These are phyloP conservation scores for Neospora caninum DNA, from an alignment of 169 alveolate species.

Conservation along the genomic window DNA sequence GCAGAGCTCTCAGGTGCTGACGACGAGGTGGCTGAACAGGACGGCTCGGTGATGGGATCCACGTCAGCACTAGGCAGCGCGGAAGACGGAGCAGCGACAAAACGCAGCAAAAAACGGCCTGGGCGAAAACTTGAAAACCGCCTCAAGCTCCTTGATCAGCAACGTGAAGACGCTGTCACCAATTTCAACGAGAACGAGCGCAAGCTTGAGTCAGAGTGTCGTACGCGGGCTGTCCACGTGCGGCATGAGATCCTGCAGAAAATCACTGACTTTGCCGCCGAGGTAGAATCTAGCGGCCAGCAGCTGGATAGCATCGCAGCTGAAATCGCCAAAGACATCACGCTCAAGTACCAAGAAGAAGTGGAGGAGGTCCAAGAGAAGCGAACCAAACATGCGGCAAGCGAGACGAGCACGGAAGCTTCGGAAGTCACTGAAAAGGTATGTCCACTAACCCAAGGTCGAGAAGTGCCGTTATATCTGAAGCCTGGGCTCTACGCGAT, in stretches of 20 bases:
- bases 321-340: neutral
- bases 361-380: neutral
- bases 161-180: neutral
- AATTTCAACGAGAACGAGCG: neutral
- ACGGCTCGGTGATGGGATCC: neutral
- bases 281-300: neutral
- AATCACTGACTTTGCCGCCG: neutral
- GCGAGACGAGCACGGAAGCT: too few species aligned
- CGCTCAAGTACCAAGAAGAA: neutral
- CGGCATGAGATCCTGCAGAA: conserved; percentile 19
- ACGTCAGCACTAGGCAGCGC: neutral
- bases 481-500: too few species aligned
- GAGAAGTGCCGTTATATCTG: too few species aligned
- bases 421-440: too few species aligned
- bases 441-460: too few species aligned
- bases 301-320: neutral
- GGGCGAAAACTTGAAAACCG: neutral
- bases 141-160: neutral
- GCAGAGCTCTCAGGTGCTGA: too few species aligned
- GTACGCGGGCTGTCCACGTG: neutral
- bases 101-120: neutral
- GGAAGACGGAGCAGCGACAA: too few species aligned
- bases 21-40: too few species aligned
- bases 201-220: neutral
- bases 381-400: too few species aligned